These are phyloP conservation scores for Aspergillaceae sp. DNA, from an alignment of 2,329 filamentous ascomycete species.

Conservation along the genomic window DNA sequence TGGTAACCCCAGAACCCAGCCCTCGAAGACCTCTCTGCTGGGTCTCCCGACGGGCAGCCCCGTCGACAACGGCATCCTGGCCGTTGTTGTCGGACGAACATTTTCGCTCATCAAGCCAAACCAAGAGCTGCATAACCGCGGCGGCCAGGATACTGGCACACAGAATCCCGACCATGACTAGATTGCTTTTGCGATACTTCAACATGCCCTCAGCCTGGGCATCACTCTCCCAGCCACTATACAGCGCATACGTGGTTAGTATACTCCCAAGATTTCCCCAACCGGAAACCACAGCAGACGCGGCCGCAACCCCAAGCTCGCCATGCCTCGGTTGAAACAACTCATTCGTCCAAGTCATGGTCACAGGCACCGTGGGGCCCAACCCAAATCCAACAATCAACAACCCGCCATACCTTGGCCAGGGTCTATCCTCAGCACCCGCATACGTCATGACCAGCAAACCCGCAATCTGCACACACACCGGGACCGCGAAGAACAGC, in stretches of 20 bases:
- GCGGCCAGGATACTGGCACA: constrained; percentile 63
- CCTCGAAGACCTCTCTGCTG: constrained; percentile 31
- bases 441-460: constrained; percentile 73
- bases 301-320: constrained; percentile 82
- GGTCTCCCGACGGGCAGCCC: constrained; percentile 28
- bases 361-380: constrained; percentile 82
- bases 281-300: constrained; percentile 75
- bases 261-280: constrained; percentile 81
- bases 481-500: constrained; percentile 69
- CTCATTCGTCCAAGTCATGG: constrained; percentile 88
- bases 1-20: constrained; percentile 11
- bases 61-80: constrained; percentile 15
- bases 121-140: constrained; percentile 56
- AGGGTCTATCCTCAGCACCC: constrained; percentile 51
- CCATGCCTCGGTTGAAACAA: constrained; percentile 84
- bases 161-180: constrained; percentile 81
- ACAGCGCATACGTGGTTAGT: constrained; percentile 79
- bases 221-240: constrained; percentile 77
- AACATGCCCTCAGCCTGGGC: constrained; percentile 52
- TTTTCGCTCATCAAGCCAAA: constrained; percentile 39
- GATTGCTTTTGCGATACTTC: constrained; percentile 73
- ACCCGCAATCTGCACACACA: constrained; percentile 70
- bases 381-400: constrained; percentile 84
- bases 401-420: constrained; percentile 82
- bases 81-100: constrained; percentile 3